Percentiles rank a stretch among this genome's conserved stretches.
phyloP scores from a whole-genome alignment of 768 basidiomycete genomes.

The Phylloporus sp. region DNA sequence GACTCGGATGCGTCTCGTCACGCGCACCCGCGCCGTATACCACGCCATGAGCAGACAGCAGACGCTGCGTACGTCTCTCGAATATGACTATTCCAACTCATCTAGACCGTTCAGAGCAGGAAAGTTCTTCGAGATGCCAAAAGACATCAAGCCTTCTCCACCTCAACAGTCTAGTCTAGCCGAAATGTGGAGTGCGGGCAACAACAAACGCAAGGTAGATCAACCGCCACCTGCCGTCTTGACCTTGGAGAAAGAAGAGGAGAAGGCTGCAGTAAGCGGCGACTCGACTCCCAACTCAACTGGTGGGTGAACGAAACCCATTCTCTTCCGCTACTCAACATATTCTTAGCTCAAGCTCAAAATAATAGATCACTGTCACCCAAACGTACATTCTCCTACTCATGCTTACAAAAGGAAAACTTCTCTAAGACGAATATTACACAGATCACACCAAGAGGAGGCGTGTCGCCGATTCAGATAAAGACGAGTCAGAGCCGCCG shows the following conservation, averaged over 20 bases:
- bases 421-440: not conserved
- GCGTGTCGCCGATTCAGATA: conserved; percentile 52
- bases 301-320: conserved; percentile 10
- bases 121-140: conserved; percentile 75
- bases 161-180: conserved; percentile 77
- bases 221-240: conserved; percentile 20
- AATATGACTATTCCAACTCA: not conserved
- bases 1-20: conserved; percentile 21
- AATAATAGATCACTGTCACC: conserved; percentile 30
- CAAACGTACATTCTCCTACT: conserved; percentile 12
- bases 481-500: conserved; percentile 32
- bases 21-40: conserved; percentile 18
- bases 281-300: not conserved
- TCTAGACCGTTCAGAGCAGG: conserved; percentile 36
- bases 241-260: conserved; percentile 22
- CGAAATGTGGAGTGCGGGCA: conserved; percentile 67
- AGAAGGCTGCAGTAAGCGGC: conserved; percentile 21
- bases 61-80: conserved; percentile 52
- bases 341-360: conserved; percentile 35
- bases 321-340: conserved; percentile 1
- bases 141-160: conserved; percentile 56
- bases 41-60: conserved; percentile 64
- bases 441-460: conserved; percentile 46
- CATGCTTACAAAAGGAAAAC: not conserved
- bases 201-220: conserved; percentile 29